Percentiles rank a stretch among this genome's conserved stretches.
These are phyloP conservation scores for Hymenoscyphus scutula DNA, from an alignment of 2,329 filamentous ascomycete species.

Conservation along the genomic window DNA sequence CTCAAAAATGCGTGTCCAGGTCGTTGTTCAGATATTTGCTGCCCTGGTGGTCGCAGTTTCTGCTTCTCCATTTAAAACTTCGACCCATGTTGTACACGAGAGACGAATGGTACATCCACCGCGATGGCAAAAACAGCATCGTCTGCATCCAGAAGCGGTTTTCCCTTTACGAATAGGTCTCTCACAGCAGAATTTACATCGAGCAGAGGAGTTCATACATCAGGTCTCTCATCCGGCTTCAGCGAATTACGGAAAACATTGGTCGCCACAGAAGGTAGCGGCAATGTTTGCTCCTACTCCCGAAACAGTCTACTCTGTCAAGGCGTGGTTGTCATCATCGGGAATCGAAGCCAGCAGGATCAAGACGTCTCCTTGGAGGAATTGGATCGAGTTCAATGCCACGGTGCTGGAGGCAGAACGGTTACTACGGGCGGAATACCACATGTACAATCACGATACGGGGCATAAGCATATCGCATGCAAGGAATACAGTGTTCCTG, in stretches of 20 bases:
- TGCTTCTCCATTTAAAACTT: constrained; percentile 26
- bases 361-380: constrained; percentile 40
- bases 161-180: constrained; percentile 41
- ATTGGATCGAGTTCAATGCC: constrained; percentile 37
- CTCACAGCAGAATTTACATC: constrained; percentile 46
- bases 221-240: constrained; percentile 46
- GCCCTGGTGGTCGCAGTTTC: constrained; percentile 31
- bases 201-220: constrained; percentile 44
- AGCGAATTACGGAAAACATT: constrained; percentile 47
- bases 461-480: constrained; percentile 40
- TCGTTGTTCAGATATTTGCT: constrained; percentile 27
- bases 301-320: constrained; percentile 49
- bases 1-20: constrained; percentile 27
- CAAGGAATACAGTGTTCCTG: constrained; percentile 33
- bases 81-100: constrained; percentile 32
- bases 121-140: constrained; percentile 25
- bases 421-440: constrained; percentile 52
- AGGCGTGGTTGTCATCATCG: constrained; percentile 51
- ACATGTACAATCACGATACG: constrained; percentile 52
- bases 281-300: constrained; percentile 43
- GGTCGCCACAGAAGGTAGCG: constrained; percentile 43
- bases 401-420: constrained; percentile 44
- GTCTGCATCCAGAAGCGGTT: constrained; percentile 23
- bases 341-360: constrained; percentile 51
- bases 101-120: constrained; percentile 23